Percentiles rank a stretch among this genome's conserved stretches.
Evolutionary conservation across 2,329 filamentous ascomycete genomes (phyloP).

Genomic region (Beauveria brongniartii): DNA sequence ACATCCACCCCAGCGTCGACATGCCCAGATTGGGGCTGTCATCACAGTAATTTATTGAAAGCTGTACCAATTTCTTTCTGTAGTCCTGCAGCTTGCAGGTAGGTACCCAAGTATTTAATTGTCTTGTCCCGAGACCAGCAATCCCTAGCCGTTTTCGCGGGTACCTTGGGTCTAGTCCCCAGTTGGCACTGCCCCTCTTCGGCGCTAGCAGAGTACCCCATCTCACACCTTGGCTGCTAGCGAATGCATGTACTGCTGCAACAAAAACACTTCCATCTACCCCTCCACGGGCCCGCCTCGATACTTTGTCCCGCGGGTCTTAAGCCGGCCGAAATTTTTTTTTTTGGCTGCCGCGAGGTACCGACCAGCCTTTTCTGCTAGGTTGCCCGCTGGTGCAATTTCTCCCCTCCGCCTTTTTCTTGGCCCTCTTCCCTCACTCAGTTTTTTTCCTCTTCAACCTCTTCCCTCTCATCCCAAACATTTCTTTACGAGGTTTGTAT

Average conservation of each 20-base stretch:
- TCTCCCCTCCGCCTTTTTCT: conserved; percentile 9
- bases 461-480: background rate
- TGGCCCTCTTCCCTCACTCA: background rate
- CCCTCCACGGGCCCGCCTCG: conserved; percentile 4
- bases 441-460: conserved; percentile 1
- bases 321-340: conserved; percentile 2
- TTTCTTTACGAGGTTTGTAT: conserved; percentile 1
- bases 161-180: background rate
- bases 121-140: background rate
- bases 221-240: background rate
- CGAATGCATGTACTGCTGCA: background rate
- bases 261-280: background rate
- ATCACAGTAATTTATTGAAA: background rate
- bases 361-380: conserved; percentile 3
- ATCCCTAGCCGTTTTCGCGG: background rate
- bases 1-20: background rate
- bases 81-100: too few species aligned
- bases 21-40: background rate
- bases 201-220: background rate
- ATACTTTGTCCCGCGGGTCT: conserved; percentile 2
- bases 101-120: too few species aligned
- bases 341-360: conserved; percentile 7
- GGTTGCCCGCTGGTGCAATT: background rate
- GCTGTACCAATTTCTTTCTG: background rate
- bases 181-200: background rate